phyloP scores from a whole-genome alignment of 176 grass and related monocot genomes.

The Eragrostis nindensis region DNA sequence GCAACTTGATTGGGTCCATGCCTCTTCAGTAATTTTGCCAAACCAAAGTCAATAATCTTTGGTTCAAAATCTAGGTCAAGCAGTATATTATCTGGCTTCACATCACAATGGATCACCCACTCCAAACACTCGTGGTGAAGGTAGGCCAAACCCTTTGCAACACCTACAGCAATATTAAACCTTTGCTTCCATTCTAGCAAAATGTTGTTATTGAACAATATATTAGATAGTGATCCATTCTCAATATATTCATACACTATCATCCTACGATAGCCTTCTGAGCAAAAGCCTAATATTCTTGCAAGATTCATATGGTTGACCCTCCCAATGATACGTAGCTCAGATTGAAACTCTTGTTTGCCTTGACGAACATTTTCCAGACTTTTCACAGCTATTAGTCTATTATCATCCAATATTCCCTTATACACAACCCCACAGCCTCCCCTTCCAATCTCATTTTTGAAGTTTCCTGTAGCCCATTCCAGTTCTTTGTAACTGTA shows the following conservation, averaged over 20 bases:
- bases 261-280: conserved; percentile 40
- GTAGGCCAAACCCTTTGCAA: conserved; percentile 48
- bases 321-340: conserved; percentile 19
- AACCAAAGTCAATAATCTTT: conserved; percentile 12
- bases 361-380: conserved; percentile 11
- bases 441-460: conserved; percentile 33
- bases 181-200: conserved; percentile 41
- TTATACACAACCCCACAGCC: conserved; percentile 31
- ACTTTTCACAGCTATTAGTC: conserved; percentile 17
- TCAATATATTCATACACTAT: conserved; percentile 45
- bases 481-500: conserved; percentile 33
- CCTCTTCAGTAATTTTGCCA: neutral
- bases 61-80: conserved; percentile 3
- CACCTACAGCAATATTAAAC: conserved; percentile 23
- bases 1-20: neutral
- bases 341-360: conserved; percentile 25
- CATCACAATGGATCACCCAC: conserved; percentile 57
- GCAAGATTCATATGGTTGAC: conserved; percentile 42
- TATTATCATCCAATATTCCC: neutral
- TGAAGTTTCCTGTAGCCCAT: conserved; percentile 18
- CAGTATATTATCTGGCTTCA: conserved; percentile 45
- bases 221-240: conserved; percentile 51
- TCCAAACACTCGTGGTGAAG: conserved; percentile 53
- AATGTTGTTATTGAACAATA: conserved; percentile 27
- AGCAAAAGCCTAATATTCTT: conserved; percentile 50